Base-by-base conservation (phyloP, 1,284 basidiomycete species). In the Meira nashicola region DNA sequence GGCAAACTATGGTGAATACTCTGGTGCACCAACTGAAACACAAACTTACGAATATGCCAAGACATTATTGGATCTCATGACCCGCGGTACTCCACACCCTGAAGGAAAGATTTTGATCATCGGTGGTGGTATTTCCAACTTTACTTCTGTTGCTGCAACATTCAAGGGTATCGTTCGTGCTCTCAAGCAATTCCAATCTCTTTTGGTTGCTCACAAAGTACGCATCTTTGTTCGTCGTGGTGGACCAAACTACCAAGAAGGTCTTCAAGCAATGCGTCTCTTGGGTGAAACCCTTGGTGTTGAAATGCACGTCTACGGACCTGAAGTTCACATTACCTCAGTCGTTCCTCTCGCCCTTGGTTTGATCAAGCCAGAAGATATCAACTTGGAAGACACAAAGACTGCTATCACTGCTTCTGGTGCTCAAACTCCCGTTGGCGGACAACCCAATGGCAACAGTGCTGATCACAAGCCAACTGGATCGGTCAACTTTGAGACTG, bases 161-260 rank as follows among this genome's bases (percentile, higher is more conserved):
- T 98, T 98, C 88, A 97, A 97, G 85, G 94, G 94, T 70, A 98
- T 97, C 84, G 97, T 98, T 80, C 90, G 87, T 63, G 94, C 94
- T 19, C 84, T 98, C 73, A 90, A 95, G 84, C 89, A 92, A 82
- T 92, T 86, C 86, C 91, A 93, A 83, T 49, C 61, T 7, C 48
- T 65, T 23, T 66, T 77, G 21, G 64, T 67, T 58, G 68, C 71
- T 59, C 63, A 77, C 71, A 63, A 67, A 37, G 74, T 77, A 37
- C 70, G 68, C 59, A 77, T 77, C 76, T 98, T 90, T 79, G 92
- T 97, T 58, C 90, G 94, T 76, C 92, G 94, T 80, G 95, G 93
- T 80, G 94, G 94, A 52, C 94, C 95, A 69, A 98, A 98, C 86
- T 98, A 96, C 84, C 95, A 98, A 83, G 94, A 97, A 80, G 94